Base-by-base conservation (phyloP, 371 early-diverging fungal genomes). In the Coemansia sp. region DNA sequence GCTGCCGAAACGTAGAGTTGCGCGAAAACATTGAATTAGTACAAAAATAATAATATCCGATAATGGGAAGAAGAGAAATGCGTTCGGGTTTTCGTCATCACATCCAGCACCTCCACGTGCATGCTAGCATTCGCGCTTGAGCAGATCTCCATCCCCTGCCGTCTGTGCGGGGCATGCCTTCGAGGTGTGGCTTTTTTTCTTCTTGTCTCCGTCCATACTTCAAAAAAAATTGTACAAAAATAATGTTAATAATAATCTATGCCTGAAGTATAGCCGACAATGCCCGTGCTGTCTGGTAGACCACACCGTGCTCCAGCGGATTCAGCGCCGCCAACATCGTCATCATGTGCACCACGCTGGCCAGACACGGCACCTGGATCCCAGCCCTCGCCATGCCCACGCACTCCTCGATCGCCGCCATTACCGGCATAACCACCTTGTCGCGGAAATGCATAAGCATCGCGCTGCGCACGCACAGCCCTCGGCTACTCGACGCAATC, bases 391-490 rank as follows among this genome's bases (percentile, higher is more conserved):
- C 32, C 48, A 30, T 26, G 5, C 62, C 9, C 6, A 39, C 72
- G 2, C 41, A 50, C 10, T 63, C 69, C 30, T 71, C 68, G 7
- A 71, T 41, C 11, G 53, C 39, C 13, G 59, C 51, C n/a, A 72
- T 51, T 36, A 72, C 26, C 2, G 73, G 73, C 36, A 68, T 49
- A 3, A 68, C 68, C 13, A 72, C 16, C 5, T 41, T 35, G 57
- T 72, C 73, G 5, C 73, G 56, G 10, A 72, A 72, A 20, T 69
- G 70, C 61, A 49, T n/a, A 20, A 72, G 38, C 35, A 69, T 65
- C 10, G 64, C 64, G 11, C 31, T 49, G 4, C 73, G 55, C 31
- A 72, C 62, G 20, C 57, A 45, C 8, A 13, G 9, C 11, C 3
- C 26, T 14, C 47, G 35, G 11, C 35, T 20, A 10, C 14, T 35